Conservation (phyloP, 73 alveolate genomes). For the Tetrahymena thermophila region DNA sequence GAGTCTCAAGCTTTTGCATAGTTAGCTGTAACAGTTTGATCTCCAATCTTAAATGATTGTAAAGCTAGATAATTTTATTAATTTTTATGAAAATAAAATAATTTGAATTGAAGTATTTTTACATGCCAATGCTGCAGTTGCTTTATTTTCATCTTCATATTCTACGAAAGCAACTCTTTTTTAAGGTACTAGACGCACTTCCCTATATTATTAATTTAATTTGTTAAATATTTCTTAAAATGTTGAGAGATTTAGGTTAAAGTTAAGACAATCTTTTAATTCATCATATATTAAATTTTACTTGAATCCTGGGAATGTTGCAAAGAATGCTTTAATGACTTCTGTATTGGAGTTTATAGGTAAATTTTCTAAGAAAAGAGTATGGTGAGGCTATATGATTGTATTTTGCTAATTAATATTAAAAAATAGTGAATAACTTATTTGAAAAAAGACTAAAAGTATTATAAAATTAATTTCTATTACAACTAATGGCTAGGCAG, state of each 20-base stretch:
- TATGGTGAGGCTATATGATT: constrained; percentile 2
- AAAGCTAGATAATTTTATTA: not conserved
- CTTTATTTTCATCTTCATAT: constrained; percentile 36
- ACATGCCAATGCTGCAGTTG: not conserved
- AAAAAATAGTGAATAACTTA: not conserved
- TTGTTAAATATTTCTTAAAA: not conserved
- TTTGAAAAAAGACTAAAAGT: not conserved
- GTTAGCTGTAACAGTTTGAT: not conserved
- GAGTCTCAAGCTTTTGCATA: not conserved
- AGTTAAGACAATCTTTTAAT: too few species aligned
- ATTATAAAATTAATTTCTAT: not conserved
- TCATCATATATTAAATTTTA: not conserved
- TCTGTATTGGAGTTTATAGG: not conserved
- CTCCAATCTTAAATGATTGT: not conserved
- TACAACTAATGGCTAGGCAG: not conserved
- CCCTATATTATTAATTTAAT: not conserved
- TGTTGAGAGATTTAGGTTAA: too few species aligned
- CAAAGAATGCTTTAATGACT: not conserved
- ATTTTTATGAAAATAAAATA: not conserved
- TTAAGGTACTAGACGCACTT: constrained; percentile 1
- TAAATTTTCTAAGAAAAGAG: not conserved
- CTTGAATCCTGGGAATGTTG: not conserved
- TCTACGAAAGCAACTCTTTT: constrained; percentile 45
- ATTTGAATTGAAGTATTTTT: not conserved
- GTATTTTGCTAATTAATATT: not conserved